These are phyloP conservation scores for Paramecium octaurelia DNA, from an alignment of 73 alveolate species.

Conservation along the genomic window DNA sequence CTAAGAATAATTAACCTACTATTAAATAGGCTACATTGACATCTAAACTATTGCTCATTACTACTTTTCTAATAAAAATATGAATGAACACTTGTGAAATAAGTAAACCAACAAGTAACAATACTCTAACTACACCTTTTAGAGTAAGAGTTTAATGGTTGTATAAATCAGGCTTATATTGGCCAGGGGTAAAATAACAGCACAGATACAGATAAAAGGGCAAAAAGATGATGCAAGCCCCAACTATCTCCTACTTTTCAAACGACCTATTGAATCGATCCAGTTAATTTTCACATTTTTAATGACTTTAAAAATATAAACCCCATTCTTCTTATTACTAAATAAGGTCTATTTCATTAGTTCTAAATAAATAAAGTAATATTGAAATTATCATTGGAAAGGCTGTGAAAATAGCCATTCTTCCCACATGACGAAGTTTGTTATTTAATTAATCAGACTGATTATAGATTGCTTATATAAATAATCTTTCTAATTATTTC, in stretches of 20 bases:
- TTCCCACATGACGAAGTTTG: neutral
- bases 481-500: neutral
- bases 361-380: neutral
- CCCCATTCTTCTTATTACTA: neutral
- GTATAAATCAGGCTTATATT: slow-evolving; percentile 1
- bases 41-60: neutral
- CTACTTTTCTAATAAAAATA: neutral
- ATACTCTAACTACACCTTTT: neutral
- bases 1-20: neutral
- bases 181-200: neutral
- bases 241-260: neutral
- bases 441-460: neutral
- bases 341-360: neutral
- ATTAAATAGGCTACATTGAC: neutral
- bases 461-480: slow-evolving; percentile 5
- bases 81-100: neutral
- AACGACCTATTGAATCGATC: neutral
- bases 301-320: neutral
- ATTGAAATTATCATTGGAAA: neutral
- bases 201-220: neutral
- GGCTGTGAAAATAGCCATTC: neutral
- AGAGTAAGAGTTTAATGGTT: neutral
- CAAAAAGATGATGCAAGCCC: neutral
- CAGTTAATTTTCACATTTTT: neutral
- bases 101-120: neutral